phyloP scores from a whole-genome alignment of 2,329 filamentous ascomycete genomes.

The Aspergillus tamarii region DNA sequence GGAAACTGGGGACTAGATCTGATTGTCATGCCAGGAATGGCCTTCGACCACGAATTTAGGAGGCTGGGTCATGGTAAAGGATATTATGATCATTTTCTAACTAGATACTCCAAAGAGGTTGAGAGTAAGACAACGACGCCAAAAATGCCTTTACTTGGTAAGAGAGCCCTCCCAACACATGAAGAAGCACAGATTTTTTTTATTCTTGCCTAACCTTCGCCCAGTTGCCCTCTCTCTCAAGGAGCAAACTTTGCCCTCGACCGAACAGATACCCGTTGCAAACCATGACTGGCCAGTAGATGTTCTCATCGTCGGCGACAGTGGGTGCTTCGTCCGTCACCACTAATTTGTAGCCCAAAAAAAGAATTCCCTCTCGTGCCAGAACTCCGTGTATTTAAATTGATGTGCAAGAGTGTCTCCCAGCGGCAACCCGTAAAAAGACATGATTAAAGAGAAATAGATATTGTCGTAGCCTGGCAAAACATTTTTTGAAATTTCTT shows the following conservation, averaged over 20 bases:
- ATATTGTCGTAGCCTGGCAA: slow-evolving; percentile 17
- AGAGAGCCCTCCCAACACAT: slow-evolving; percentile 40
- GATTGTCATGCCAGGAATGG: slow-evolving; percentile 89
- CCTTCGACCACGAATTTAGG: slow-evolving; percentile 76
- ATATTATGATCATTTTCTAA: slow-evolving; percentile 94
- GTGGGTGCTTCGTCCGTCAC: slow-evolving; percentile 54
- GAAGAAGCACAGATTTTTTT: slow-evolving; percentile 32
- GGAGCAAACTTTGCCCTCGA: slow-evolving; percentile 76
- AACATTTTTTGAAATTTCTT: slow-evolving; percentile 17
- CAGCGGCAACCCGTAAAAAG: slow-evolving; percentile 23
- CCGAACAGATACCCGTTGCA: slow-evolving; percentile 71
- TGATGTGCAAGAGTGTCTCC: slow-evolving; percentile 21
- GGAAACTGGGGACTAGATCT: slow-evolving; percentile 67
- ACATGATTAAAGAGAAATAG: slow-evolving; percentile 16
- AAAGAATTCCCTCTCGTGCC: slow-evolving; percentile 23
- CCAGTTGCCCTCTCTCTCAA: slow-evolving; percentile 78
- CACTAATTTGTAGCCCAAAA: slow-evolving; percentile 24
- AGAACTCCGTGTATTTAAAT: slow-evolving; percentile 24
- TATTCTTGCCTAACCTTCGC: slow-evolving; percentile 31
- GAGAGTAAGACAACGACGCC: slow-evolving; percentile 33
- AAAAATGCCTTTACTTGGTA: slow-evolving; percentile 63
- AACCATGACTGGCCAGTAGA: slow-evolving; percentile 79
- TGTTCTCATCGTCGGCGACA: slow-evolving; percentile 73
- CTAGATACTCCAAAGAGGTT: slow-evolving; percentile 64
- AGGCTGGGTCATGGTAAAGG: slow-evolving; percentile 92